A percentile compares a stretch with the other conserved stretches of the same genome.
phyloP scores from a whole-genome alignment of 768 basidiomycete genomes.

The Antrodiella citrinella region DNA sequence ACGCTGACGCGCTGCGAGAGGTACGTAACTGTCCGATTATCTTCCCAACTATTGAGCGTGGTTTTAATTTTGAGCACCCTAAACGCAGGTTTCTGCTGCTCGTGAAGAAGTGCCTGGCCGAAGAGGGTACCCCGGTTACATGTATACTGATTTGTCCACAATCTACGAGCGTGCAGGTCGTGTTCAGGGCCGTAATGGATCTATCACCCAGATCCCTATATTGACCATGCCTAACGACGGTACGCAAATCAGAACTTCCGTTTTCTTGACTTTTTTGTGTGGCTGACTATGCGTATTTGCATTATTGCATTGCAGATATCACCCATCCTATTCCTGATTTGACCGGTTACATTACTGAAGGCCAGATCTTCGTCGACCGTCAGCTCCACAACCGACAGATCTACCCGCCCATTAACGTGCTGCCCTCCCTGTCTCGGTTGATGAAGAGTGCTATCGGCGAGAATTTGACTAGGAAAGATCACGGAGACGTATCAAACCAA shows the following conservation, averaged over 20 bases:
- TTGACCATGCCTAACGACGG: conserved; percentile 99
- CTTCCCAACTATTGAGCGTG: conserved; percentile 5
- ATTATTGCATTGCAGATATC: conserved; percentile 67
- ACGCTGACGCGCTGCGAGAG: conserved; percentile 94
- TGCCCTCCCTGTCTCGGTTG: conserved; percentile 95
- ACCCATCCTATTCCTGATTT: conserved; percentile 99
- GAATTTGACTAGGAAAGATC: conserved; percentile 94
- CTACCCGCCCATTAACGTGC: conserved; percentile 98
- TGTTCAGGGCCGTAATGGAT: conserved; percentile 94
- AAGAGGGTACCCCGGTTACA: conserved; percentile 96
- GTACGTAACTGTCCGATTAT: conserved; percentile 36
- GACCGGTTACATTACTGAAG: conserved; percentile 99
- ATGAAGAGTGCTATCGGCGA: conserved; percentile 99
- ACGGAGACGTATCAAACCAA: conserved; percentile 99
- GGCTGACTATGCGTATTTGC: background rate
- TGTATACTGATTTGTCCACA: conserved; percentile 99
- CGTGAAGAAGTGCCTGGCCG: conserved; percentile 99
- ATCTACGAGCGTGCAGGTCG: conserved; percentile 99
- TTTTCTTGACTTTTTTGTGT: conserved; percentile 5
- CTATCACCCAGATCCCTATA: conserved; percentile 99
- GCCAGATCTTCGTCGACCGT: conserved; percentile 97
- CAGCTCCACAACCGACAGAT: conserved; percentile 95
- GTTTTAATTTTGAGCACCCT: conserved; percentile 5
- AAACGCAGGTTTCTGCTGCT: conserved; percentile 81
- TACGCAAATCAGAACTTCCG: conserved; percentile 28